phyloP scores from a whole-genome alignment of 352 stramenopile species.

The Pythium coloratum region DNA sequence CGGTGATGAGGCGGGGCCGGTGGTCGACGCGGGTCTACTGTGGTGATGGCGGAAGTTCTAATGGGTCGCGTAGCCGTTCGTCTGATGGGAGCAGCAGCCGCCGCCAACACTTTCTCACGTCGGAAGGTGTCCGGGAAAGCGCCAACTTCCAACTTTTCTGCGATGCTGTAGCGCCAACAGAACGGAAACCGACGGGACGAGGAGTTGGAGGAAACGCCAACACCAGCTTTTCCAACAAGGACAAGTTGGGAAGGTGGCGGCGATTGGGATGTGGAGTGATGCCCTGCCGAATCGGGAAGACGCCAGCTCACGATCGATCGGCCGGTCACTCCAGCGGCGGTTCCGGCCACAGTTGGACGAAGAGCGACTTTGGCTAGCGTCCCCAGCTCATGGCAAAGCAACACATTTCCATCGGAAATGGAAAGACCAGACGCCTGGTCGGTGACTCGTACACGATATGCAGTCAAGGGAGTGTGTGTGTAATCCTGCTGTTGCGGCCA shows the following conservation, averaged over 20 bases:
- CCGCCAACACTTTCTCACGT: slow-evolving; percentile 3
- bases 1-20: not conserved
- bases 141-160: slow-evolving; percentile 5
- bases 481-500: slow-evolving; percentile 10
- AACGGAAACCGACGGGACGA: not conserved
- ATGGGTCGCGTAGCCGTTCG: not conserved
- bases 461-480: slow-evolving; percentile 20
- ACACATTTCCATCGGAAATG: slow-evolving; percentile 20
- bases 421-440: slow-evolving; percentile 12
- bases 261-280: slow-evolving; percentile 9
- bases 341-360: slow-evolving; percentile 8
- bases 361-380: not conserved
- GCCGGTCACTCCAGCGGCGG: not conserved
- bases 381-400: not conserved
- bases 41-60: not conserved
- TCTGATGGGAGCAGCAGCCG: not conserved
- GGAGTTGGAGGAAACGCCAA: slow-evolving; percentile 6
- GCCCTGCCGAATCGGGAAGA: not conserved
- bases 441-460: slow-evolving; percentile 13
- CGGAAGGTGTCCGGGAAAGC: not conserved
- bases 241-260: slow-evolving; percentile 1
- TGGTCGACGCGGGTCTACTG: not conserved
- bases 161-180: not conserved
- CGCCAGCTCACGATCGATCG: not conserved
- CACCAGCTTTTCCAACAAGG: not conserved